phyloP scores from a whole-genome alignment of 495 filamentous ascomycete species.

The Tuber brumale region DNA sequence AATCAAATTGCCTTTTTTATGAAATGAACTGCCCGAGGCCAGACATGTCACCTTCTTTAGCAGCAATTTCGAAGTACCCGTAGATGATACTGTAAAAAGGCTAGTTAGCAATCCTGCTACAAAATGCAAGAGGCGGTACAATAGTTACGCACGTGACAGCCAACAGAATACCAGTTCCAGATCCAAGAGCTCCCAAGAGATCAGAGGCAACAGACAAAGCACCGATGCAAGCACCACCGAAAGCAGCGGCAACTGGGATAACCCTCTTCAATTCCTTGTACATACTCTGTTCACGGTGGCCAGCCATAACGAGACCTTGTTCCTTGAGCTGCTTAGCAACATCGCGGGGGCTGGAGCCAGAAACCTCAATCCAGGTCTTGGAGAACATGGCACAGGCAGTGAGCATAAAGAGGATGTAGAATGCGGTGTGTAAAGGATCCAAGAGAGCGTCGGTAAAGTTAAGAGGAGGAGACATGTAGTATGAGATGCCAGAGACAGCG shows the following conservation, averaged over 20 bases:
- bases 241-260: conserved; percentile 95
- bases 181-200: conserved; percentile 91
- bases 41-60: conserved; percentile 90
- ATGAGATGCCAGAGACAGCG: conserved; percentile 84
- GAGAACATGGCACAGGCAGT: conserved; percentile 96
- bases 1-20: conserved; percentile 15
- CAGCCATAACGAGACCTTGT: conserved; percentile 98
- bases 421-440: conserved; percentile 91
- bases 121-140: not conserved
- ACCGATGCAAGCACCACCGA: conserved; percentile 98
- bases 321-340: conserved; percentile 99
- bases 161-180: conserved; percentile 93
- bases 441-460: conserved; percentile 95
- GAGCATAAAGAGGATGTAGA: conserved; percentile 96
- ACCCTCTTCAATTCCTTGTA: conserved; percentile 99
- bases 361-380: conserved; percentile 99
- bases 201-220: conserved; percentile 92
- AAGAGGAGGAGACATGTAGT: conserved; percentile 98
- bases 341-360: conserved; percentile 91
- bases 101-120: conserved; percentile 14
- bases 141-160: conserved; percentile 84
- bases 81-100: conserved; percentile 74
- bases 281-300: conserved; percentile 99
- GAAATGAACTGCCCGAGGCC: conserved; percentile 48
- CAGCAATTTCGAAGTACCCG: conserved; percentile 97